Conservation (phyloP, 2,329 filamentous ascomycete species). For the Fusarium temperatum region DNA sequence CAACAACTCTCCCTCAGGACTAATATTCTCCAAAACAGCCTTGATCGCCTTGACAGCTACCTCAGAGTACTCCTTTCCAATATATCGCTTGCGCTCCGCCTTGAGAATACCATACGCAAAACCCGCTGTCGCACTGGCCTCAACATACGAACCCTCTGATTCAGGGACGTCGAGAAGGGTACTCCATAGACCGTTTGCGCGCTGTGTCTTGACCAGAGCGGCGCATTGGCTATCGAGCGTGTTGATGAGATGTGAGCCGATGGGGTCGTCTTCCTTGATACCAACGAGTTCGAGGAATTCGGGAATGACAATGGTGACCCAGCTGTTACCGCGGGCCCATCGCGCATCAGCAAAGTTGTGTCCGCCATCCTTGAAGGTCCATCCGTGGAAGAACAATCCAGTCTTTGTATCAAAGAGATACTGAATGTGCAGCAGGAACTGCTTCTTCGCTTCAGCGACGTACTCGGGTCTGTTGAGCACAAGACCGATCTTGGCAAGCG, state of each 20-base stretch:
- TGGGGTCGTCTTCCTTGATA: slow-evolving; percentile 68
- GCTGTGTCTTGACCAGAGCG: slow-evolving; percentile 70
- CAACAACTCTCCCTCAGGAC: slow-evolving; percentile 72
- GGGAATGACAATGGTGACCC: slow-evolving; percentile 85
- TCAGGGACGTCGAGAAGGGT: slow-evolving; percentile 76
- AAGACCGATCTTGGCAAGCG: slow-evolving; percentile 80
- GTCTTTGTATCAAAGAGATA: slow-evolving; percentile 78
- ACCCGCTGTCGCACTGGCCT: slow-evolving; percentile 81
- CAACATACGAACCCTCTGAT: slow-evolving; percentile 75
- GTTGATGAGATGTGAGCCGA: slow-evolving; percentile 66
- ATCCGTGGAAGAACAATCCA: slow-evolving; percentile 83
- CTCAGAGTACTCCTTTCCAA: slow-evolving; percentile 67
- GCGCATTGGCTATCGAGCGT: slow-evolving; percentile 75
- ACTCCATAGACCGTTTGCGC: slow-evolving; percentile 72
- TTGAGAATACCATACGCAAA: slow-evolving; percentile 85
- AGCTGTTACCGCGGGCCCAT: slow-evolving; percentile 72
- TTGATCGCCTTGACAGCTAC: slow-evolving; percentile 72
- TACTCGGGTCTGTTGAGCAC: slow-evolving; percentile 76
- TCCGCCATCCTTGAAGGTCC: slow-evolving; percentile 76
- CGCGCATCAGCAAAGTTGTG: slow-evolving; percentile 68
- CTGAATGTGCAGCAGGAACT: slow-evolving; percentile 81
- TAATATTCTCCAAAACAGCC: slow-evolving; percentile 73
- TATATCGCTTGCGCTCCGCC: slow-evolving; percentile 73
- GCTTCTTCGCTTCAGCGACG: slow-evolving; percentile 78
- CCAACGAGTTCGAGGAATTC: slow-evolving; percentile 81